Percentiles rank a stretch among this genome's conserved stretches.
phyloP scores from a whole-genome alignment of 2,329 filamentous ascomycete genomes.

The Colletotrichum scovillei region DNA sequence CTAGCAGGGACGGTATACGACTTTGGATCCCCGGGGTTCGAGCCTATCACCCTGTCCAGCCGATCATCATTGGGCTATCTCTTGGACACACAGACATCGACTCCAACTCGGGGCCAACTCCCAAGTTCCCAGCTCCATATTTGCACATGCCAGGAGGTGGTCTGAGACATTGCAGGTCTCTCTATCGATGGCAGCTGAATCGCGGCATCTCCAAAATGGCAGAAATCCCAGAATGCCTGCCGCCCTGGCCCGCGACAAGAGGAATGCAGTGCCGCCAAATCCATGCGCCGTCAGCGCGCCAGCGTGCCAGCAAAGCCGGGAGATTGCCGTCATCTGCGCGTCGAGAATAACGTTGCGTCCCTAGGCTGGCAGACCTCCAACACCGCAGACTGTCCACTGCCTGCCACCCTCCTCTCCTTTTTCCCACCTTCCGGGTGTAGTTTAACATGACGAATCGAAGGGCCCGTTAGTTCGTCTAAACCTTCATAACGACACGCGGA shows the following conservation, averaged over 20 bases:
- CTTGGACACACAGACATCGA: not conserved
- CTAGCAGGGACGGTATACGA: conserved; percentile 3
- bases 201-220: conserved; percentile 8
- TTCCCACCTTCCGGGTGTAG: not conserved
- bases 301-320: not conserved
- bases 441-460: not conserved
- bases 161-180: conserved; percentile 25
- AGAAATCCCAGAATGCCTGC: not conserved
- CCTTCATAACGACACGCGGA: not conserved
- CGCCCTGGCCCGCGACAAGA: not conserved
- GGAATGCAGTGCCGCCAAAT: not conserved
- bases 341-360: not conserved
- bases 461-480: conserved; percentile 15
- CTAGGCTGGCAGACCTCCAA: conserved; percentile 35
- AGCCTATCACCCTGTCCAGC: not conserved
- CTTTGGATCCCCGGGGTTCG: not conserved
- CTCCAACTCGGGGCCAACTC: not conserved
- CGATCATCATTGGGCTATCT: conserved; percentile 8
- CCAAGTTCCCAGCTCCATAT: conserved; percentile 6
- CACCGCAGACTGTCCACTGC: not conserved
- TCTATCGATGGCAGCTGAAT: conserved; percentile 10
- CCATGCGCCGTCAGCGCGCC: conserved; percentile 3
- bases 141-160: conserved; percentile 21
- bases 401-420: conserved; percentile 12
- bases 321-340: not conserved